A percentile compares a stretch with the other conserved stretches of the same genome.
Conservation (phyloP, 257 asterid species). For the Solanum chmielewskii region DNA sequence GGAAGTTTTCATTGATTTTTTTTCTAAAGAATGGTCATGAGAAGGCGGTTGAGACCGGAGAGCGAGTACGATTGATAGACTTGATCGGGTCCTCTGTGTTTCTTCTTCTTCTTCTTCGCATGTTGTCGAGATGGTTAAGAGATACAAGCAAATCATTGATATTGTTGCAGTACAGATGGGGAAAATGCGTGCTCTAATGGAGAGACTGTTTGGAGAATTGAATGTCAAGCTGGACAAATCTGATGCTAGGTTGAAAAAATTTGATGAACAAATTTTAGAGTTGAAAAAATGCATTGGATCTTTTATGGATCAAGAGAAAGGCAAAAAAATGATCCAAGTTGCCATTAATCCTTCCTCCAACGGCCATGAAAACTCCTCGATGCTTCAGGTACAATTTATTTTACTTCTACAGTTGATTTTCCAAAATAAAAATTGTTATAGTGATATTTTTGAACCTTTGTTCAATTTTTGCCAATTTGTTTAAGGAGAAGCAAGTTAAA, state of each 20-base stretch:
- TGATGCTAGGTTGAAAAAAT: neutral
- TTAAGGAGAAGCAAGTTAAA: neutral
- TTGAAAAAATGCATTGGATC: neutral
- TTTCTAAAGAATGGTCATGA: too few relatives aligned
- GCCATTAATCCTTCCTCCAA: neutral
- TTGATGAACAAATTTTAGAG: neutral
- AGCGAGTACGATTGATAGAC: too few relatives aligned
- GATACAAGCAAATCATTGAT: too few relatives aligned
- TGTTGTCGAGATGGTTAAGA: too few relatives aligned
- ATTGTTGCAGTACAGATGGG: too few relatives aligned
- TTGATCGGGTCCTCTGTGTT: too few relatives aligned
- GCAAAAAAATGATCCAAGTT: neutral
- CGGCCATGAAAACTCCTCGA: neutral
- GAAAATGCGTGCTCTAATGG: neutral
- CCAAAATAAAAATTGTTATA: neutral
- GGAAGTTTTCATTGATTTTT: too few relatives aligned
- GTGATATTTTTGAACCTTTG: neutral
- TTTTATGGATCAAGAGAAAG: neutral
- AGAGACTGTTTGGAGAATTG: neutral
- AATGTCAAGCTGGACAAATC: neutral
- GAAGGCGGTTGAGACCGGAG: too few relatives aligned
- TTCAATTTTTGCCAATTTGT: neutral
- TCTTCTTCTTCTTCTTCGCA: too few relatives aligned
- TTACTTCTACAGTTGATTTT: neutral
- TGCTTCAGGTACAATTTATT: neutral